Evolutionary conservation across 2,329 filamentous ascomycete species (phyloP).

Genomic region (Neophaeococcomyces mojaviensis): DNA sequence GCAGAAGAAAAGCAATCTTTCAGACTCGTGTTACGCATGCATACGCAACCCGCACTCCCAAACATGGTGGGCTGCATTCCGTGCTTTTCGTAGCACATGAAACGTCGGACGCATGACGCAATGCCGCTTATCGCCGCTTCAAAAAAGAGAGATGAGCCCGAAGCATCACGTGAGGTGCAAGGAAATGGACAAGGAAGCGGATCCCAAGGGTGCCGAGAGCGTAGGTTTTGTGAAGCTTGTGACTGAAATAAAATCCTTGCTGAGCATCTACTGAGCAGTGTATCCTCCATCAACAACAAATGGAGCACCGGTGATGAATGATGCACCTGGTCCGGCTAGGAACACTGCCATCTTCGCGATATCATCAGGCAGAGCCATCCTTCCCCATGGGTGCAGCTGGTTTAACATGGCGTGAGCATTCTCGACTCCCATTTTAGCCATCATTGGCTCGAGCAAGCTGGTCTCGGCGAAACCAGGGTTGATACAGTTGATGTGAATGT

Average conservation of each 20-base stretch:
- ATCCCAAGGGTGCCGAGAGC: not conserved
- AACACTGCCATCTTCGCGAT: constrained; percentile 24
- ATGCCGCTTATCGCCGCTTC: no score
- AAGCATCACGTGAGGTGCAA: no score
- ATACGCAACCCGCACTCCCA: no score
- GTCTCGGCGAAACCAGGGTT: constrained; percentile 43
- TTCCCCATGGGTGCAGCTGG: constrained; percentile 12
- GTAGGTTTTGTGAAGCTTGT: not conserved
- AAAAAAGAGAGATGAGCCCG: no score
- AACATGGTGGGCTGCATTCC: no score
- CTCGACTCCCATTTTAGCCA: constrained; percentile 7
- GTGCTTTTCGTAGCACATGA: no score
- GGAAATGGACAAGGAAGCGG: no score
- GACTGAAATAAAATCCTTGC: not conserved
- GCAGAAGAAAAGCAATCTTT: no score
- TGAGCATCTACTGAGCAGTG: not conserved
- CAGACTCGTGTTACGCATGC: no score
- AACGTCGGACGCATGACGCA: no score
- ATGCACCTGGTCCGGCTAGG: constrained; percentile 35
- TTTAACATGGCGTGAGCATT: constrained; percentile 7
- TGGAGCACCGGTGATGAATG: constrained; percentile 37
- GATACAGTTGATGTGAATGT: constrained; percentile 44
- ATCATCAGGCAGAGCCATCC: constrained; percentile 20
- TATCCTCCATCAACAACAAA: constrained; percentile 36
- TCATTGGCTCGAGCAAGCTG: constrained; percentile 10